Percentiles rank a stretch among this genome's conserved stretches.
Evolutionary conservation across 1,284 basidiomycete genomes (phyloP).

Genomic region (Tetrapyrgos nigripes): DNA sequence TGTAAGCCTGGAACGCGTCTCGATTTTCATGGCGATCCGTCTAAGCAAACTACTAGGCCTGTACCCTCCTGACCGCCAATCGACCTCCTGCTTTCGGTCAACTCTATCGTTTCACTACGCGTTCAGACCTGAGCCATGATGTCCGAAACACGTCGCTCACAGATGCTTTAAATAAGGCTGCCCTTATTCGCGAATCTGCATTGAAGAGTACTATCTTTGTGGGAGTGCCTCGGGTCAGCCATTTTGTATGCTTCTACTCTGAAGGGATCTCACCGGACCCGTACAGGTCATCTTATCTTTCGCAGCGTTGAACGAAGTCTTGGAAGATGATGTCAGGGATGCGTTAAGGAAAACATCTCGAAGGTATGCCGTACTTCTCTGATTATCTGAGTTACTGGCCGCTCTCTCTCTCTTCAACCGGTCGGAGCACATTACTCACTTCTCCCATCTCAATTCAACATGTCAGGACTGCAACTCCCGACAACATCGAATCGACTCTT

Average conservation of each 20-base stretch:
- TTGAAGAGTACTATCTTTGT: slow-evolving; percentile 94
- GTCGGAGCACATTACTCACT: slow-evolving; percentile 6
- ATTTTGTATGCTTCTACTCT: slow-evolving; percentile 14
- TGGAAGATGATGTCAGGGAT: slow-evolving; percentile 81
- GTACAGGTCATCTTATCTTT: slow-evolving; percentile 84
- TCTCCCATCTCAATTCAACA: slow-evolving; percentile 17
- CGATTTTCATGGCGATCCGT: slow-evolving; percentile 15
- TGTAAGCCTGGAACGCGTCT: slow-evolving; percentile 48
- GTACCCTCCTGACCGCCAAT: slow-evolving; percentile 84
- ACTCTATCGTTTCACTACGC: slow-evolving; percentile 80
- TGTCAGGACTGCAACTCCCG: slow-evolving; percentile 62
- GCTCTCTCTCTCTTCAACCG: not conserved
- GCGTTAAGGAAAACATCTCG: slow-evolving; percentile 66
- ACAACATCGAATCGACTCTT: slow-evolving; percentile 72
- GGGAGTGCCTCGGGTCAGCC: slow-evolving; percentile 85
- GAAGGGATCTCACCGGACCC: slow-evolving; percentile 12
- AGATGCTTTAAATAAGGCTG: slow-evolving; percentile 72
- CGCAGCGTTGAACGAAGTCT: slow-evolving; percentile 72
- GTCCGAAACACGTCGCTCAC: slow-evolving; percentile 50
- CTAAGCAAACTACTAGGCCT: slow-evolving; percentile 58
- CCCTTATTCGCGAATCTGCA: slow-evolving; percentile 91
- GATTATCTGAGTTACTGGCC: not conserved
- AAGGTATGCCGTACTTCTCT: slow-evolving; percentile 54
- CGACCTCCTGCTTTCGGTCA: slow-evolving; percentile 80
- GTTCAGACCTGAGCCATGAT: slow-evolving; percentile 50